These are phyloP conservation scores for Acanthamoeba triangularis DNA, from an alignment of 208 protist species.

Conservation along the genomic window DNA sequence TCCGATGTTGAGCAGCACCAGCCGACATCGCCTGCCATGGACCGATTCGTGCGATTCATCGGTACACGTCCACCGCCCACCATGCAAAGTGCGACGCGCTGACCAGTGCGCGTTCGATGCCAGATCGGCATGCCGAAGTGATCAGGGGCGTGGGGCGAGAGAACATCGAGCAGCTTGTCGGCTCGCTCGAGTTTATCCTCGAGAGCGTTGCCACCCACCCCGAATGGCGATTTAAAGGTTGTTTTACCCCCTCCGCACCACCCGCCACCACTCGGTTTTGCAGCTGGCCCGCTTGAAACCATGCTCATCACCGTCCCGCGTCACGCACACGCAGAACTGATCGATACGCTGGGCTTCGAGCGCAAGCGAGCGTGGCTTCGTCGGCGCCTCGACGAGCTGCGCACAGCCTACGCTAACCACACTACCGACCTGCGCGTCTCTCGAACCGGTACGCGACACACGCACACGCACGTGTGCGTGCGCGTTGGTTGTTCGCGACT, in stretches of 20 bases:
- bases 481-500: neutral
- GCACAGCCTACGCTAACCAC: neutral
- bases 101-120: neutral
- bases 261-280: neutral
- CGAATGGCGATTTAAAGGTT: constrained; percentile 32
- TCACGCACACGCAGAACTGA: neutral
- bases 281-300: neutral
- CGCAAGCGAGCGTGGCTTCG: constrained; percentile 12
- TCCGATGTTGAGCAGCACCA: neutral
- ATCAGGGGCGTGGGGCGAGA: neutral
- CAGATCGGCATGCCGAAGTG: constrained; percentile 48
- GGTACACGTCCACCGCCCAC: neutral
- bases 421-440: neutral
- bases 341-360: constrained; percentile 34
- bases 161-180: constrained; percentile 33
- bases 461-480: neutral
- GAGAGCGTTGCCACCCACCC: constrained; percentile 42
- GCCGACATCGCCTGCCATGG: neutral
- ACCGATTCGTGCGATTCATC: constrained; percentile 27
- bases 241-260: neutral
- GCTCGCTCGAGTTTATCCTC: constrained; percentile 51
- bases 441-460: neutral
- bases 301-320: neutral
- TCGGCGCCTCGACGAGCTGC: neutral
- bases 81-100: too few species aligned